A percentile compares a stretch with the other conserved stretches of the same genome.
phyloP scores from a whole-genome alignment of 1,284 basidiomycete species.

The Leccinum subatratum region DNA sequence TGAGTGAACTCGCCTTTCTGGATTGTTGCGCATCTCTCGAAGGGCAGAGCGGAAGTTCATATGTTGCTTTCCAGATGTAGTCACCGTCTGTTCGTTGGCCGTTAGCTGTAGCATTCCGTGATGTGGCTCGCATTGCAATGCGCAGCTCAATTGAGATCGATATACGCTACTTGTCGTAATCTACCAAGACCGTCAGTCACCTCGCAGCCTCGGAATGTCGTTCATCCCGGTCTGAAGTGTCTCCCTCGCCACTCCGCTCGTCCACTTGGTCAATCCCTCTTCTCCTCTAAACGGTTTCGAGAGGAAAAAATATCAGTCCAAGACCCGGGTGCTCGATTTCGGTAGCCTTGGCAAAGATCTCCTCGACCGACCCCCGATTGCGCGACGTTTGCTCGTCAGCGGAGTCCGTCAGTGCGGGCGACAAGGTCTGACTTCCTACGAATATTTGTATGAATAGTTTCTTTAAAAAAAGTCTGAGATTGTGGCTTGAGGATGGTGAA shows the following conservation, averaged over 20 bases:
- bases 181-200: background rate
- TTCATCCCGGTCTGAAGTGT: conserved; percentile 62
- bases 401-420: conserved; percentile 50
- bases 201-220: conserved; percentile 41
- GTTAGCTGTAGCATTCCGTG: background rate
- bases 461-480: conserved; percentile 61
- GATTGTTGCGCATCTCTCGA: conserved; percentile 55
- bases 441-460: conserved; percentile 67
- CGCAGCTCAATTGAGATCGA: background rate
- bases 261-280: conserved; percentile 57
- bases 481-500: conserved; percentile 69
- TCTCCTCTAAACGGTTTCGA: conserved; percentile 44
- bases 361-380: conserved; percentile 62
- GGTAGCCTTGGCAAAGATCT: conserved; percentile 67
- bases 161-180: background rate
- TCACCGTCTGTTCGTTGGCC: background rate
- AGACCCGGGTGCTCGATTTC: conserved; percentile 57
- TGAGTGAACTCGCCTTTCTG: conserved; percentile 68
- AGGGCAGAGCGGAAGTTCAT: conserved; percentile 67
- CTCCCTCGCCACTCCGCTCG: conserved; percentile 59
- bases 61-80: conserved; percentile 18
- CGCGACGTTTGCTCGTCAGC: conserved; percentile 39
- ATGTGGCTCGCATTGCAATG: background rate
- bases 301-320: conserved; percentile 71
- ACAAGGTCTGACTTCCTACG: conserved; percentile 66